Evolutionary conservation across 1,284 basidiomycete genomes (phyloP), one percentile per base, ranked within the genome.

Genomic region (Naganishia albida): DNA sequence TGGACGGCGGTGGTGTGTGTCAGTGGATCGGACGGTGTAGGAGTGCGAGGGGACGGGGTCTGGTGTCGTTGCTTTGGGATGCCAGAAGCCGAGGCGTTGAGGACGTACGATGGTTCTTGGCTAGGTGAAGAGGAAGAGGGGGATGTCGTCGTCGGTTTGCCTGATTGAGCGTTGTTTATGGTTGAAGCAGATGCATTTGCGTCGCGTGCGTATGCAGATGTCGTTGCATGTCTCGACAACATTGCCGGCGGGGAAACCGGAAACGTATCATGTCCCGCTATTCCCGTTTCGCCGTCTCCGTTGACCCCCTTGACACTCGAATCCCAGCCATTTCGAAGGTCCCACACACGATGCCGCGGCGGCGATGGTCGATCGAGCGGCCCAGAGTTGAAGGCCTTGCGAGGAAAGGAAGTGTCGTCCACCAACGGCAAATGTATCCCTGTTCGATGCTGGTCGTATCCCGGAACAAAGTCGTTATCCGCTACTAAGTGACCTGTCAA

Each of bases 51-150:
- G n/a, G 56, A 30, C 7, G 56, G 56, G 7, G 56, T 60, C 43
- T 62, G 60, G 28, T 62, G 60, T 13, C 60, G 60, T 51, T 62
- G 49, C 46, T 62, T 62, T 7, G 60, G 49, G 42, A 62, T 62
- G 2, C 60, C 60, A 10, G 49, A 62, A 26, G 60, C 60, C 28
- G 56, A 60, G 16, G 56, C 38, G 30, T 60, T 34, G 46, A 60
- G 56, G n/a, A 48, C 40, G 23, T 34, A 50, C 12, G 23, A 34
- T 12, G 56, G 46, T 16, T 39, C 46, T 3, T 38, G 28, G 2
- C 44, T 28, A 2, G 56, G 46, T 16, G 56, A 20, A 1, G 56
- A 25, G 4, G 56, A 60, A 13, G 56, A 50, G 10, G 30, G 56
- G 46, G 56, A 50, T 8, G 51, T 30, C 18, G 51, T 49, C 25